Percentiles rank a stretch among this genome's conserved stretches.
Evolutionary conservation across 306 rosid genomes (phyloP).

Genomic region (Malus fusca): DNA sequence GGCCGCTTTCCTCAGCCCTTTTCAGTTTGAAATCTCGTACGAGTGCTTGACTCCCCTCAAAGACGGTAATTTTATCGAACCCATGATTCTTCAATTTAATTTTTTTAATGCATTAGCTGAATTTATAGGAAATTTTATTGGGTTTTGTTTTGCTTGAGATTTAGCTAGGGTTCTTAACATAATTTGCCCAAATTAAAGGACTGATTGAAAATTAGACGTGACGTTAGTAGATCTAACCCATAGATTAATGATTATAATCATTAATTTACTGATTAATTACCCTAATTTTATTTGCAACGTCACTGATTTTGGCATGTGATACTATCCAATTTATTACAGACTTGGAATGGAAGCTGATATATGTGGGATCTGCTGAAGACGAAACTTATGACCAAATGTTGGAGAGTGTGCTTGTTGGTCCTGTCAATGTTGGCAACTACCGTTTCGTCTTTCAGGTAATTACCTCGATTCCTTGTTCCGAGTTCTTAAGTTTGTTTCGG

Average conservation of each 20-base stretch:
- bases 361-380: slow-evolving; percentile 92
- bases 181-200: not conserved
- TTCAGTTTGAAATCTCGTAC: slow-evolving; percentile 39
- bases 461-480: not conserved
- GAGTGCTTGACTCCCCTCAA: slow-evolving; percentile 42
- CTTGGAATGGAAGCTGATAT: slow-evolving; percentile 91
- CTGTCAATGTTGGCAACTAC: slow-evolving; percentile 87
- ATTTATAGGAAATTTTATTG: not conserved
- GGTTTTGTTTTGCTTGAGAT: not conserved
- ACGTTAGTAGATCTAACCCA: not conserved
- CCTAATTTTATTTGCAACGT: not conserved
- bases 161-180: not conserved
- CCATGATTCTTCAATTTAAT: not conserved
- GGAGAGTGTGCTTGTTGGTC: slow-evolving; percentile 93
- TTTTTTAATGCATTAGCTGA: not conserved
- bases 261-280: not conserved
- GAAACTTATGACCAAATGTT: slow-evolving; percentile 83
- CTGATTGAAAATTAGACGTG: not conserved
- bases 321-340: slow-evolving; percentile 27
- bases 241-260: not conserved
- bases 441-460: slow-evolving; percentile 80
- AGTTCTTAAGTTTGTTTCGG: not conserved
- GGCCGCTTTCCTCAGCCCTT: slow-evolving; percentile 53
- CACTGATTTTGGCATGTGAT: not conserved
- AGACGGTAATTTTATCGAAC: slow-evolving; percentile 19